These are phyloP conservation scores for Populus hybrid DNA, from an alignment of 441 rosid species.

Conservation along the genomic window DNA sequence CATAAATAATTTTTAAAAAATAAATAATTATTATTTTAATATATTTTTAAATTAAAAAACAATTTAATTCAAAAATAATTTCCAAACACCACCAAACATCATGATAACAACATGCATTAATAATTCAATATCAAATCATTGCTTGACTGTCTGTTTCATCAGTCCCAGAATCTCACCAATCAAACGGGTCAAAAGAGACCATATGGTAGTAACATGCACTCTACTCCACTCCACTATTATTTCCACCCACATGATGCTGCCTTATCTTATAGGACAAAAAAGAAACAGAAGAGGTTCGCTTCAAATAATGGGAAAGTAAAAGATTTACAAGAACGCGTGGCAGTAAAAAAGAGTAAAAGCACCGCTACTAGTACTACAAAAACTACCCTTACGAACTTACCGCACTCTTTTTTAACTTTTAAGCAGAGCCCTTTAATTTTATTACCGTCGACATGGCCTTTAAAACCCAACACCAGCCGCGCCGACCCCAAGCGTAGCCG, in stretches of 20 bases:
- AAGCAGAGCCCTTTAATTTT: not conserved
- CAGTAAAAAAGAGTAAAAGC: constrained; percentile 5
- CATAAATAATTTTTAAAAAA: too few relatives aligned
- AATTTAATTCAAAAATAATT: too few relatives aligned
- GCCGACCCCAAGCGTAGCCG: constrained; percentile 57
- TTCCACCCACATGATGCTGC: not conserved
- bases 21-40: too few relatives aligned
- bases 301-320: constrained; percentile 12
- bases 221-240: not conserved
- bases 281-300: not conserved
- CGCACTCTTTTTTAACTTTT: constrained; percentile 11
- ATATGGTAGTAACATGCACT: not conserved
- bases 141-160: not conserved
- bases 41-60: too few relatives aligned
- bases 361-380: not conserved
- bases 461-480: constrained; percentile 54
- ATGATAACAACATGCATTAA: not conserved
- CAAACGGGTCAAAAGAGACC: not conserved
- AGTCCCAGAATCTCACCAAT: not conserved
- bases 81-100: not conserved
- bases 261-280: constrained; percentile 4
- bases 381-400: constrained; percentile 29
- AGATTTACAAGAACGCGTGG: constrained; percentile 43
- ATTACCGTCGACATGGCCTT: not conserved
- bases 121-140: not conserved